Evolutionary conservation across 176 grass and related monocot species (phyloP), one percentile per base, ranked within the genome.

Genomic region (Panicum miliaceum): DNA sequence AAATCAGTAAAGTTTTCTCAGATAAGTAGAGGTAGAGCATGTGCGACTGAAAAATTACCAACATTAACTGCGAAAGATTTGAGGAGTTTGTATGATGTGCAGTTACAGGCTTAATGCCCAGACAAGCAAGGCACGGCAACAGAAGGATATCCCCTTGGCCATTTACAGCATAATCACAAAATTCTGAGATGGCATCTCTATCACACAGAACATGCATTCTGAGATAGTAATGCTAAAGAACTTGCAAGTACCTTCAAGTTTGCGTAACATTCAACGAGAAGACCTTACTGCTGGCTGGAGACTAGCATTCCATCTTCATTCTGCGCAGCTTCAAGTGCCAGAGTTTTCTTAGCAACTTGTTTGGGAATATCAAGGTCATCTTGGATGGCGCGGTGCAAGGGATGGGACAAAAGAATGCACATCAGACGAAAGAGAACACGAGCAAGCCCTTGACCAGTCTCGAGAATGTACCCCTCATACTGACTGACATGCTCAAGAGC

Each of bases 331-430:
- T 92, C 93, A 41, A 1, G 4, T 43, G 74, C 40, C 41, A 58
- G 4, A 40, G 70, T 85, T 87, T 92, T 94, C 87, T 79, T 99
- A 12, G 74, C 68, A 7, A 99, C 76, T 40, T 71, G 63, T 85
- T 87, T 99, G 23, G 93, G 96, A 34, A 99, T 86, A 71, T 98
- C 93, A 78, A 99, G 85, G 73, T 99, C 91, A 83, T 99, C 96
- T 87, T 99, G 91, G 2, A 87, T 78, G 73, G 93, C 96, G 32
- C 96, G 89, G 18, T 94, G 91, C 76, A 90, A 60, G 38, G 93
- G 93, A 74, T 99, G 93, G 6, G 89, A 76, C 46, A 99, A 65
- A 18, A 99, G 87, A 67, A 94, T 86, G 51, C 93, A 95, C 38
- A 90, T 89, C 25, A 96, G 91, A 38, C 93, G 89, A 65, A 95